phyloP scores from a whole-genome alignment of 2,329 filamentous ascomycete genomes.

The Cytospora chrysosperma region DNA sequence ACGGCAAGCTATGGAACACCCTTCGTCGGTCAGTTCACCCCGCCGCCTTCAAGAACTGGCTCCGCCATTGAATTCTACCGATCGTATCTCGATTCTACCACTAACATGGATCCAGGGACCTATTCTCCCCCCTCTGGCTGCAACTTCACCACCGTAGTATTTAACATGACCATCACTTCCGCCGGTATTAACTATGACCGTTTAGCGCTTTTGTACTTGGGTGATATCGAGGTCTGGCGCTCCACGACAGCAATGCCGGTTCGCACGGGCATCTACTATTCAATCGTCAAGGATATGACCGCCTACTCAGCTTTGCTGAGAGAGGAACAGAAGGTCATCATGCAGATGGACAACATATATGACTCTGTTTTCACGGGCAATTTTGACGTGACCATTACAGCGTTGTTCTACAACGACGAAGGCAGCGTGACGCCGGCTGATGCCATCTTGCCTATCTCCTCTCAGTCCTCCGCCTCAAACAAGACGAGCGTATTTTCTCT shows the following conservation, averaged over 20 bases:
- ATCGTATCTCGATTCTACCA: not conserved
- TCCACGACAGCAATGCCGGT: slow-evolving; percentile 75
- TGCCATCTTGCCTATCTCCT: slow-evolving; percentile 65
- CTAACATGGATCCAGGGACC: slow-evolving; percentile 42
- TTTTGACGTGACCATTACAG: slow-evolving; percentile 72
- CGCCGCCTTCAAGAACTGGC: not conserved
- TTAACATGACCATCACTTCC: slow-evolving; percentile 74
- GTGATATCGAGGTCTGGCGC: slow-evolving; percentile 76
- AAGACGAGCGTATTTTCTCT: slow-evolving; percentile 65
- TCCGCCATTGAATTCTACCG: not conserved
- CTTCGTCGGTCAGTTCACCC: slow-evolving; percentile 59
- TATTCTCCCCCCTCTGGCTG: slow-evolving; percentile 66
- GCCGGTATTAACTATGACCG: slow-evolving; percentile 74
- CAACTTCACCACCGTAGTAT: slow-evolving; percentile 70
- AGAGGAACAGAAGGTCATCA: slow-evolving; percentile 69
- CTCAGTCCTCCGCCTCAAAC: slow-evolving; percentile 47
- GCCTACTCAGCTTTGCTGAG: slow-evolving; percentile 69
- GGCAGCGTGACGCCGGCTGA: slow-evolving; percentile 53
- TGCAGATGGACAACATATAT: slow-evolving; percentile 74
- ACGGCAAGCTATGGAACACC: slow-evolving; percentile 68
- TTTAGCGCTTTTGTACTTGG: slow-evolving; percentile 71
- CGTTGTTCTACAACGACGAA: slow-evolving; percentile 62
- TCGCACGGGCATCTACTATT: slow-evolving; percentile 68
- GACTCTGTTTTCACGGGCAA: slow-evolving; percentile 68
- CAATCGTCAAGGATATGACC: slow-evolving; percentile 76